phyloP scores from a whole-genome alignment of 176 grass and related monocot species.

The Oryza nivara region DNA sequence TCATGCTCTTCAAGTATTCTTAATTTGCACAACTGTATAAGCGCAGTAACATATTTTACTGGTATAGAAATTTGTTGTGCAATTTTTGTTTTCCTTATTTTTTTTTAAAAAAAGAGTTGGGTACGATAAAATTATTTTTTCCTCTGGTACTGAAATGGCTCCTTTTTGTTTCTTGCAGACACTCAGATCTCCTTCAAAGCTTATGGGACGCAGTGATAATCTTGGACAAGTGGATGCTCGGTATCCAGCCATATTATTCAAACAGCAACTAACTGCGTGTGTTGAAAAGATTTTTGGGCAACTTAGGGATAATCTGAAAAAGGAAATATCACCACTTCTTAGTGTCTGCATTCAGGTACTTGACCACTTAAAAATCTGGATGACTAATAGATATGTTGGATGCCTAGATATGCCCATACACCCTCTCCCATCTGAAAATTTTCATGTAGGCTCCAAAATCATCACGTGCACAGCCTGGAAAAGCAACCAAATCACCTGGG shows the following conservation, averaged over 20 bases:
- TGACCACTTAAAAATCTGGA: slow-evolving; percentile 18
- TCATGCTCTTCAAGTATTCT: background rate
- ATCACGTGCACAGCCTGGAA: slow-evolving; percentile 67
- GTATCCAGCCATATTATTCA: slow-evolving; percentile 96
- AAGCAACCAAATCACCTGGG: slow-evolving; percentile 70
- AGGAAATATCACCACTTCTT: slow-evolving; percentile 90
- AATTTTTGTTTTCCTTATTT: background rate
- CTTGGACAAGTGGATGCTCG: slow-evolving; percentile 82
- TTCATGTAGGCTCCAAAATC: slow-evolving; percentile 83
- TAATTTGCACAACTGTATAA: background rate
- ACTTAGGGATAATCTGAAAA: slow-evolving; percentile 96
- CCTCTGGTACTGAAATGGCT: background rate
- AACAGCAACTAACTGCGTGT: slow-evolving; percentile 93
- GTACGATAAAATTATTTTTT: background rate
- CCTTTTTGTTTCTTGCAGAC: slow-evolving; percentile 46
- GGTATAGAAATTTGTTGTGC: background rate
- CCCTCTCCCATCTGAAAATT: slow-evolving; percentile 9
- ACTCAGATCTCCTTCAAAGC: slow-evolving; percentile 66
- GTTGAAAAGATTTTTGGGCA: slow-evolving; percentile 97
- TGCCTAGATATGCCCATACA: slow-evolving; percentile 16
- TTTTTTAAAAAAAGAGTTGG: background rate
- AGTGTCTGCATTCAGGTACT: slow-evolving; percentile 93
- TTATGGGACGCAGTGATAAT: slow-evolving; percentile 66
- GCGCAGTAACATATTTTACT: slow-evolving; percentile 4
- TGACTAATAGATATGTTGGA: slow-evolving; percentile 7